Evolutionary conservation across 192 early-diverging fungal genomes (phyloP).

Genomic region (Backusella parvicylindrica): DNA sequence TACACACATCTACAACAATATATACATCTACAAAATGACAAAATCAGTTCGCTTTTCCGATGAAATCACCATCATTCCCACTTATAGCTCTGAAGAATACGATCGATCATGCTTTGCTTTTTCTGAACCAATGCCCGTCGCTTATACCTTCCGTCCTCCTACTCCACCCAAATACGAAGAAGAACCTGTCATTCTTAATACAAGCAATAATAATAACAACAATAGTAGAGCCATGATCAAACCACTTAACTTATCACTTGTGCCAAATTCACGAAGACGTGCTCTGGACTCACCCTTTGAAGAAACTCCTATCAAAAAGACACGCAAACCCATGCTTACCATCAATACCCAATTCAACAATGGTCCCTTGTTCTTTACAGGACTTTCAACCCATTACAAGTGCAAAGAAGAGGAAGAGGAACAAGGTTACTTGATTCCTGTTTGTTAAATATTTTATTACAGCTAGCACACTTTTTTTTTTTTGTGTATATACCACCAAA

Average conservation of each 20-base stretch:
- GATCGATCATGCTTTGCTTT: conserved; percentile 15
- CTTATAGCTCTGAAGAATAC: conserved; percentile 14
- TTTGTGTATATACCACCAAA: neutral
- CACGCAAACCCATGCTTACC: conserved; percentile 2
- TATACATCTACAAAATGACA: neutral
- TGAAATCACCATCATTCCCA: neutral
- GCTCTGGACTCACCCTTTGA: neutral
- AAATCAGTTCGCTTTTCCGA: conserved; percentile 6
- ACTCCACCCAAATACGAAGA: neutral
- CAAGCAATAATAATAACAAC: neutral
- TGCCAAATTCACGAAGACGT: conserved; percentile 12
- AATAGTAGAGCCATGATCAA: neutral
- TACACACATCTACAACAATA: neutral
- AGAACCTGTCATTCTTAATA: neutral
- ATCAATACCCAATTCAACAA: conserved; percentile 12
- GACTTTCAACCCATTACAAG: conserved; percentile 15
- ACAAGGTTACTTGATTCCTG: conserved; percentile 9
- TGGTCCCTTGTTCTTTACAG: conserved; percentile 14
- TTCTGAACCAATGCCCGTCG: neutral
- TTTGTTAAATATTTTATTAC: conserved; percentile 2
- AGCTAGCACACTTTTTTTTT: neutral
- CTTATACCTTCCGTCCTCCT: conserved; percentile 2
- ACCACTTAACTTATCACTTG: conserved; percentile 13
- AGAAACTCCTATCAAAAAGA: neutral
- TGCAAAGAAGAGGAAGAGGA: conserved; percentile 14